These are phyloP conservation scores for Xylaria telfairii DNA, from an alignment of 495 filamentous ascomycete species.

Conservation along the genomic window DNA sequence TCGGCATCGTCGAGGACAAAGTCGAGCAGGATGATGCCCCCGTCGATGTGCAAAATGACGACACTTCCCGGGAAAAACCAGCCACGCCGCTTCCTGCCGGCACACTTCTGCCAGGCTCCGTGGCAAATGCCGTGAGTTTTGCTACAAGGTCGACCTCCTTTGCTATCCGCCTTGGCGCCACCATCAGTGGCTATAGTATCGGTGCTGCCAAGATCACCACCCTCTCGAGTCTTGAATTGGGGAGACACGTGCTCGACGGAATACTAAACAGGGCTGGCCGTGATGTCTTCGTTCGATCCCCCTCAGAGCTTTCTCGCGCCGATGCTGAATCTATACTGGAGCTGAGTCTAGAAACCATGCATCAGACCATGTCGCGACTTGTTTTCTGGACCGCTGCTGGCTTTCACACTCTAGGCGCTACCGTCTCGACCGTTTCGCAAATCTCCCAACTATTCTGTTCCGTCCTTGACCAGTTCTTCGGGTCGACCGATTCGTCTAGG, in stretches of 20 bases:
- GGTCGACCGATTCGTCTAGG: conserved; percentile 77
- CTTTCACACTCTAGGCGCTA: conserved; percentile 72
- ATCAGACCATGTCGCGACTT: conserved; percentile 67
- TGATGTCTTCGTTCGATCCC: conserved; percentile 64
- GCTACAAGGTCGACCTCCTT: conserved; percentile 72
- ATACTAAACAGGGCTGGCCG: conserved; percentile 71
- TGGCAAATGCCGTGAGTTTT: conserved; percentile 73
- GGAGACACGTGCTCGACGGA: conserved; percentile 69
- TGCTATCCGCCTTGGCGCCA: conserved; percentile 71
- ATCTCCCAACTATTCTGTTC: conserved; percentile 70
- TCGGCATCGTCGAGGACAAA: neutral
- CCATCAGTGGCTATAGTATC: conserved; percentile 68
- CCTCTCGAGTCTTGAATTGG: conserved; percentile 71
- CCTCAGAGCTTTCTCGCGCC: conserved; percentile 59
- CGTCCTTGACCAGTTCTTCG: conserved; percentile 75
- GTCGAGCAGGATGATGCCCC: neutral
- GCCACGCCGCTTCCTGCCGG: conserved; percentile 46
- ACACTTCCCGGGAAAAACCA: neutral
- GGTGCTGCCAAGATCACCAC: conserved; percentile 72
- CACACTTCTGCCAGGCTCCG: conserved; percentile 69
- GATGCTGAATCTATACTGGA: conserved; percentile 70
- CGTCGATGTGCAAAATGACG: neutral
- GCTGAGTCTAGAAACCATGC: conserved; percentile 65
- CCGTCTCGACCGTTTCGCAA: conserved; percentile 64
- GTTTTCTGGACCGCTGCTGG: conserved; percentile 72